Evolutionary conservation across 768 basidiomycete species (phyloP).

Genomic region (Leccinum boreale): DNA sequence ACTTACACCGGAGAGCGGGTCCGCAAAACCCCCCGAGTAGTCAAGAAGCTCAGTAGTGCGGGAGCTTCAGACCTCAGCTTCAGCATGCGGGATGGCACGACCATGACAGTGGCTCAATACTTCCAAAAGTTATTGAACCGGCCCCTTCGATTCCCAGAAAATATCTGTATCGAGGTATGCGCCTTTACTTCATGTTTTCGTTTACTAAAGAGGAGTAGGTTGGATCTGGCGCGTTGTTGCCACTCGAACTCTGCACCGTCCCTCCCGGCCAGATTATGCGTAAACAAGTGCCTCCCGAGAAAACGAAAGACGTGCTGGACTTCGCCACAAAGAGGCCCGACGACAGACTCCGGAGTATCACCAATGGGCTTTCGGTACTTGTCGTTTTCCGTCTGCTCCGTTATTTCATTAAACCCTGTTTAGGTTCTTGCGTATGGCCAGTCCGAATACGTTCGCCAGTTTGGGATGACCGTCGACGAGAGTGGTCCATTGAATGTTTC

Average conservation of each 20-base stretch:
- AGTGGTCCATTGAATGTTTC: constrained; percentile 52
- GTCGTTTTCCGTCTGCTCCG: not conserved
- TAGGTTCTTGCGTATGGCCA: constrained; percentile 67
- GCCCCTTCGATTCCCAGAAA: constrained; percentile 55
- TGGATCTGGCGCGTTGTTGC: constrained; percentile 57
- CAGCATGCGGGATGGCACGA: constrained; percentile 51
- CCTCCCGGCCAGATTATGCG: constrained; percentile 66
- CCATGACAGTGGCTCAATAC: constrained; percentile 59
- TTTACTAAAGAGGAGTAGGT: constrained; percentile 41
- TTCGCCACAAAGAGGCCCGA: constrained; percentile 66
- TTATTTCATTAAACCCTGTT: not conserved
- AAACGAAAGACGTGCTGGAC: constrained; percentile 56
- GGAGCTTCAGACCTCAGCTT: constrained; percentile 58
- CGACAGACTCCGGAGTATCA: constrained; percentile 55
- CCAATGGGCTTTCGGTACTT: constrained; percentile 49
- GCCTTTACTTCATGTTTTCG: constrained; percentile 8
- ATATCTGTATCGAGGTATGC: constrained; percentile 67
- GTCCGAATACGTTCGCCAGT: constrained; percentile 71
- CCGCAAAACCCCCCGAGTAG: constrained; percentile 48
- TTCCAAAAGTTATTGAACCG: constrained; percentile 53
- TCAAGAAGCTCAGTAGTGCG: constrained; percentile 54
- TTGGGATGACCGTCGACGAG: constrained; percentile 62
- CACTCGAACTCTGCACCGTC: constrained; percentile 65
- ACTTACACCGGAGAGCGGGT: constrained; percentile 35
- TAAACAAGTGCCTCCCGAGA: constrained; percentile 67